Evolutionary conservation across 164 flowering plant genomes (phyloP).

Genomic region (Umbellularia californica): DNA sequence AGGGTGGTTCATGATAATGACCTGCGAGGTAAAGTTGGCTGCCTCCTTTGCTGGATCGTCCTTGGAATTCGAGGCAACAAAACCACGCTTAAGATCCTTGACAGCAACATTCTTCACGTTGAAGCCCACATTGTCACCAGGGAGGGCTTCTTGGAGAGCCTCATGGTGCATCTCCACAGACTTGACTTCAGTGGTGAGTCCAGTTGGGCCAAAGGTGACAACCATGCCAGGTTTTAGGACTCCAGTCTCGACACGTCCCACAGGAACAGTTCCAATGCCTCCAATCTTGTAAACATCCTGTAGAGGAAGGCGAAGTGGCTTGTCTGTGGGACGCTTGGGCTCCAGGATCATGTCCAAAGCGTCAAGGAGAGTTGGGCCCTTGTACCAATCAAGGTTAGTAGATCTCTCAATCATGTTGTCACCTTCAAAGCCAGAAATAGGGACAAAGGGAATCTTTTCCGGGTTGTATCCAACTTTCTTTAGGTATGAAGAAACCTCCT

Average conservation of each 20-base stretch:
- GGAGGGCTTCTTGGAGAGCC: constrained; percentile 13
- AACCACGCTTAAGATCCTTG: constrained; percentile 24
- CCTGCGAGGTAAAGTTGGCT: constrained; percentile 28
- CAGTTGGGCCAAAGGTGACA: constrained; percentile 21
- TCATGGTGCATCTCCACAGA: constrained; percentile 29
- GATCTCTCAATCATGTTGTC: constrained; percentile 23
- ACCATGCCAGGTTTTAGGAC: constrained; percentile 20
- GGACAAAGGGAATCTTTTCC: constrained; percentile 22
- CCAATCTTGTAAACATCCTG: constrained; percentile 22
- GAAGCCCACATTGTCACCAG: constrained; percentile 15
- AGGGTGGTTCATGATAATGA: constrained; percentile 32
- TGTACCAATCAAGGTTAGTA: constrained; percentile 22
- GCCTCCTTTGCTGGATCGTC: constrained; percentile 26
- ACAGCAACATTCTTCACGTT: constrained; percentile 15
- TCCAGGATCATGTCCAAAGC: constrained; percentile 17
- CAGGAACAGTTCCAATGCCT: constrained; percentile 26
- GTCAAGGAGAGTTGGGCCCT: constrained; percentile 20
- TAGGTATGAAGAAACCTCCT: constrained; percentile 22
- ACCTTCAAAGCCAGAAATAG: constrained; percentile 20
- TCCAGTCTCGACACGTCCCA: constrained; percentile 19
- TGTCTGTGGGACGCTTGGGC: constrained; percentile 21
- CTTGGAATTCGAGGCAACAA: constrained; percentile 25
- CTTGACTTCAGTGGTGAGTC: constrained; percentile 27
- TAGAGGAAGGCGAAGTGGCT: constrained; percentile 20
- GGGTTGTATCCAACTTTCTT: constrained; percentile 26